Evolutionary conservation across 2,329 filamentous ascomycete genomes (phyloP), one percentile per base, ranked within the genome.

Genomic region (Phialophora chinensis): DNA sequence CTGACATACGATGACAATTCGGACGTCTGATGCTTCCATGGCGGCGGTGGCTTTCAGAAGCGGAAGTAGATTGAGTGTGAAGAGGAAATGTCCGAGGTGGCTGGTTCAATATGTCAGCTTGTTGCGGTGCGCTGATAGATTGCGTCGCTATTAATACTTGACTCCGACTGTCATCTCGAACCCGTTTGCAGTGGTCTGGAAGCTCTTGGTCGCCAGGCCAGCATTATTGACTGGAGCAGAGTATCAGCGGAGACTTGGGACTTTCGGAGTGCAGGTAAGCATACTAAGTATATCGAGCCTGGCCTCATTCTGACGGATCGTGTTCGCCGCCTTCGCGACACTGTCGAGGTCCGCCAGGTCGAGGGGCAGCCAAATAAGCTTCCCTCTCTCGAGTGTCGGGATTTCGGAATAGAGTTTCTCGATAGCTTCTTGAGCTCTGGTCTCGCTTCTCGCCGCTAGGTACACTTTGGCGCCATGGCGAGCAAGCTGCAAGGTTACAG

Each of bases 391-490:
- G 44, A 61, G 25, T 35, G 23, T 27, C 31, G 47, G 42, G 59
- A 38, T 44, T 35, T 61, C 59, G 59, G 47, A 20, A 53, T 61
- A 44, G 35, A 61, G 44, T 44, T 61, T 20, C 59, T 61, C 44
- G 52, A 61, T 61, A 27, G 59, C 59, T 14, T 38, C 49, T 50
- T 53, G 59, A n/a, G 59, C 59, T 53, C 59, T 63, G 12, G 6
- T 50, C 54, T 63, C 35, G 60, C 60, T 63, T 38, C 60, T 52
- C n/a, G 23, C 56, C 25, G 60, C 60, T 29, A 63, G 60, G 33
- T 63, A 63, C n/a, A 63, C 52, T 63, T 56, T 63, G 27, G 60
- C 60, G 29, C 60, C 60, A 17, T 63, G 60, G 31, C 60, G 29
- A 52, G 60, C 60, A 52, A 63, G 60, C 50, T 58, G 25, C 29